Evolutionary conservation across 1,139 yeast species (phyloP), one percentile per base, ranked within the genome.

Genomic region (Pichia sp.): DNA sequence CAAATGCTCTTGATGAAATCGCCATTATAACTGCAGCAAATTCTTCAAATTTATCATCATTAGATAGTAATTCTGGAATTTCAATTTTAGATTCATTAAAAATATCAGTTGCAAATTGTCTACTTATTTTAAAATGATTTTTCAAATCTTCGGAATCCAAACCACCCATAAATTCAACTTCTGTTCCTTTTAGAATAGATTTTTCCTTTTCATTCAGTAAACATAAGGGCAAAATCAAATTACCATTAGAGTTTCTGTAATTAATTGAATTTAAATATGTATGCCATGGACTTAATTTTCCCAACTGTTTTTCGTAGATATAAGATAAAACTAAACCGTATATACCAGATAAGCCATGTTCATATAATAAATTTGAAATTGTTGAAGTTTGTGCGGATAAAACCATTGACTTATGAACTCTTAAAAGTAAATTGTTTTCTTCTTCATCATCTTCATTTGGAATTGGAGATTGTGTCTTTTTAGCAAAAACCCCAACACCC

Each of bases 1-100:
- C 82, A 62, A 89, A 88, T 1, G 90, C 89, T 51, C 96, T 72
- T 1, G 95, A 80, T 0, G 89, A 79, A 15, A 87, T 80, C 1
- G 81, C 74, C 59, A 73, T 78, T 4, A 78, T 73, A 18, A 69
- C 66, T 13, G 74, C 73, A 2, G 81, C 82, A 61, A 81, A 83
- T 15, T 57, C 56, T 9, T 63, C 53, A 47, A 74, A 66, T 16
- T 66, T 66, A 24, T 49, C 50, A 11, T 53, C 51, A 42, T 61
- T 56, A 71, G 70, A 4, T 45, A 44, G 36, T 38, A 46, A 22
- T 20, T 26, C 18, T 2, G 56, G 56, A 15, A 53, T 40, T 0
- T 85, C 85, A 5, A 72, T 59, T 1, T 60, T 57, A 12, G 77
- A 59, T 8, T 66, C 52, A 2, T 54, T 24, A 5, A 59, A 45